Base-by-base conservation (phyloP, 352 stramenopile genomes). In the Pilasporangium apinafurcum region DNA sequence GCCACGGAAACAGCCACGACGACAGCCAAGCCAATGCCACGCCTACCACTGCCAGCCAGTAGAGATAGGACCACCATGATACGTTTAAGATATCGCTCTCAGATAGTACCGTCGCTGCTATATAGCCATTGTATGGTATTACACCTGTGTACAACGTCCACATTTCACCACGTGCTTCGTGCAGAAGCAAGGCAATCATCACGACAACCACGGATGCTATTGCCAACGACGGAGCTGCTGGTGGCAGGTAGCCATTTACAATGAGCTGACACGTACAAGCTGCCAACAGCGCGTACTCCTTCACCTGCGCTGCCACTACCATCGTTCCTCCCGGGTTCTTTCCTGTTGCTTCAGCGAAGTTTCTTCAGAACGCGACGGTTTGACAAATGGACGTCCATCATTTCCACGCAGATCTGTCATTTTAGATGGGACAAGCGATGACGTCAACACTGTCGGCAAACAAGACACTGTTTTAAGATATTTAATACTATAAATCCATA, bases 1-100 rank as follows among this genome's bases (percentile, higher is more conserved):
- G 67, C 56, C 65, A 68, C 10, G 71, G 71, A 53, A 84, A 79
- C 10, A 79, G 29, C 16, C 67, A 26, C 48, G 70, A 56, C n/a
- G 56, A 44, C n/a, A 53, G n/a, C 35, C 53, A 51, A 4, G 50
- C 51, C 13, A 74, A 32, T 22, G 44, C 45, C 13, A 70, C 20
- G 4, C 28, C 51, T 0, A 53, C 17, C 5, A 24, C 28, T 2
- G 40, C 31, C 6, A 66, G 8, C 6, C 32, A 21, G 12, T 47
- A 39, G n/a, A n/a, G n/a, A n/a, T 37, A 62, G 13, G 5, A 35
- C 2, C 4, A 17, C 50, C 8, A 46, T 32, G 4, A 45, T 27
- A 6, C 41, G 28, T 6, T 26, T 45, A 14, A 40, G 49, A 14
- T 44, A 45, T 4, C 37, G 37, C 20, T 37, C 37, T 21, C 43